phyloP scores from a whole-genome alignment of 2,329 filamentous ascomycete species.

The Epichloe hybrida region DNA sequence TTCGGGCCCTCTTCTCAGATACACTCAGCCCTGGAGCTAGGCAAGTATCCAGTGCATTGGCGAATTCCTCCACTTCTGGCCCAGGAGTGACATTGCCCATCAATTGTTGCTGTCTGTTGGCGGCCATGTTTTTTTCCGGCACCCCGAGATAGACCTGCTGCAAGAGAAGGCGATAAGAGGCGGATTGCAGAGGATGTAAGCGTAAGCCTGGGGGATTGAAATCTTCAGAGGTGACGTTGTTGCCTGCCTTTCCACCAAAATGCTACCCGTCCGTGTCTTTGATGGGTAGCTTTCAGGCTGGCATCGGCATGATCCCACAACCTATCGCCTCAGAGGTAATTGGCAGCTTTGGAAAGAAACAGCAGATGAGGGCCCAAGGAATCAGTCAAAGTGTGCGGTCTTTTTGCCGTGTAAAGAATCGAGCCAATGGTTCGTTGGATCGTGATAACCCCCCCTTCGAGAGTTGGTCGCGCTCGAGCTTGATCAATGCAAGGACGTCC shows the following conservation, averaged over 20 bases:
- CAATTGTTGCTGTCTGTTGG: constrained; percentile 1
- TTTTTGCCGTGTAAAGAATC: neutral
- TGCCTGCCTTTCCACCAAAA: neutral
- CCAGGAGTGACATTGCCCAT: constrained; percentile 44
- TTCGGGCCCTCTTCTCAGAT: constrained; percentile 46
- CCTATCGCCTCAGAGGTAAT: neutral
- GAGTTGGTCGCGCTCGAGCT: neutral
- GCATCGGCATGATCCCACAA: constrained; percentile 2
- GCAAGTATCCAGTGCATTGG: constrained; percentile 68
- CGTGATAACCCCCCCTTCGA: neutral
- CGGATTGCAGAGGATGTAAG: neutral
- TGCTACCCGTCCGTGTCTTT: neutral
- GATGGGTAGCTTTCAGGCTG: constrained; percentile 3
- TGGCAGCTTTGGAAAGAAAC: neutral
- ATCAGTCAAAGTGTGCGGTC: neutral
- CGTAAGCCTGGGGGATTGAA: neutral
- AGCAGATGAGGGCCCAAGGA: neutral
- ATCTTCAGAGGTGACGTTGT: neutral
- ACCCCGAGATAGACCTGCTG: neutral
- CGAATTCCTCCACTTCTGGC: constrained; percentile 77
- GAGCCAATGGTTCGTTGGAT: neutral
- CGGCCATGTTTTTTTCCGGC: constrained; percentile 1
- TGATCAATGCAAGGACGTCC: neutral
- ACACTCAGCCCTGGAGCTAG: constrained; percentile 32
- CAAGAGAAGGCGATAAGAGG: neutral